A percentile compares a stretch with the other conserved stretches of the same genome.
Conservation (phyloP, 495 filamentous ascomycete species). For the Talaromyces ruber region DNA sequence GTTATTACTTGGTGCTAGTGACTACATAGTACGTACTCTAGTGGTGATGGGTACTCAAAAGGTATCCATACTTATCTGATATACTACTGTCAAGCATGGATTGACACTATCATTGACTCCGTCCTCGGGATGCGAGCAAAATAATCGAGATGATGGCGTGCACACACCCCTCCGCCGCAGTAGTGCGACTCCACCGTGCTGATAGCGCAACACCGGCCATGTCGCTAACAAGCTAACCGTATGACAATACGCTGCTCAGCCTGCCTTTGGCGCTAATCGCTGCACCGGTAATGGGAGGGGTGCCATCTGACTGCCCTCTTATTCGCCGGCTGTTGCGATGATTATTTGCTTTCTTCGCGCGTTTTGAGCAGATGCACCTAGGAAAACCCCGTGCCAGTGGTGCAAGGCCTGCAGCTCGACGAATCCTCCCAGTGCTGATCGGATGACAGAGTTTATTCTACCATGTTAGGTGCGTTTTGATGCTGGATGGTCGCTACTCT, state of each 20-base stretch:
- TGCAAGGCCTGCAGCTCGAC: not conserved
- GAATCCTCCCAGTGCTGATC: not conserved
- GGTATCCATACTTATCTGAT: not conserved
- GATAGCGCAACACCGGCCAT: not conserved
- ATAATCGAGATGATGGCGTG: not conserved
- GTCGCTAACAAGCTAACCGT: not conserved
- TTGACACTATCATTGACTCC: not conserved
- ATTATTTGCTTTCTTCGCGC: not conserved
- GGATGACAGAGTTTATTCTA: not conserved
- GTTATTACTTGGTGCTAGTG: not conserved
- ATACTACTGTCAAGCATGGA: not conserved
- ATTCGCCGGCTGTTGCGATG: not conserved
- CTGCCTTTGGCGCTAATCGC: not conserved
- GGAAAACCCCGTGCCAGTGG: not conserved
- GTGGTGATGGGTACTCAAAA: not conserved
- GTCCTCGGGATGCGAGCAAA: not conserved
- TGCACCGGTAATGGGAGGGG: not conserved
- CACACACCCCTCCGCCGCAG: not conserved
- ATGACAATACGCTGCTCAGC: not conserved
- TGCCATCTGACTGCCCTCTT: not conserved
- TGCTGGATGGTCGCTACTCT: too few species aligned
- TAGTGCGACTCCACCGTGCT: not conserved
- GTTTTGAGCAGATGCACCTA: not conserved
- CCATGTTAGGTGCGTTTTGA: too few species aligned
- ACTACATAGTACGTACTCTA: too few species aligned